These are phyloP conservation scores for Tylopilus vinaceipallidus DNA, from an alignment of 768 basidiomycete species.

Conservation along the genomic window DNA sequence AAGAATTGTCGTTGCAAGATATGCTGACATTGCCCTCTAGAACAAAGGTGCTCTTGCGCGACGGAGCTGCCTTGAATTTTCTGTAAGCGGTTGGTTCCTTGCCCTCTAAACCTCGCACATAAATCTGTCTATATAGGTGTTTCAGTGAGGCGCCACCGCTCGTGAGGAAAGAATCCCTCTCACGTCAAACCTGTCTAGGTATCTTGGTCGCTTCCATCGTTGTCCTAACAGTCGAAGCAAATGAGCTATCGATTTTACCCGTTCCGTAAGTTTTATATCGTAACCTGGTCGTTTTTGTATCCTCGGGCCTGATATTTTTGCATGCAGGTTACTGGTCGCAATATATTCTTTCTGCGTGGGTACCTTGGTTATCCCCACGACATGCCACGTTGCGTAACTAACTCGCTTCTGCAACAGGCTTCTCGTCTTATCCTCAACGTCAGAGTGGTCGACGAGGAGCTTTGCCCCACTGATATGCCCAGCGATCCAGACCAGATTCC, in stretches of 20 bases:
- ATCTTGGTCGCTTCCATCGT: conserved; percentile 18
- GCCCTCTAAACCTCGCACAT: not conserved
- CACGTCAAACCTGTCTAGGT: conserved; percentile 1
- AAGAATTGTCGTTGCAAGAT: not conserved
- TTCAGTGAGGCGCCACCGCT: conserved; percentile 10
- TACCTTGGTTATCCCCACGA: not conserved
- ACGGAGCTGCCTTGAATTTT: conserved; percentile 15
- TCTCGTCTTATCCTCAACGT: conserved; percentile 23
- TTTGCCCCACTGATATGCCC: conserved; percentile 3
- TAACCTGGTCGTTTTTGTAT: not conserved
- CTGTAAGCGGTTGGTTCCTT: conserved; percentile 9
- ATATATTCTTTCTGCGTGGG: conserved; percentile 24
- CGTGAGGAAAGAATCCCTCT: not conserved
- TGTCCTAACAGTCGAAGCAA: conserved; percentile 12
- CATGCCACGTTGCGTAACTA: not conserved
- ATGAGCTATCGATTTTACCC: conserved; percentile 8
- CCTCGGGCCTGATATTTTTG: conserved; percentile 2
- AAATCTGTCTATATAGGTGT: conserved; percentile 6
- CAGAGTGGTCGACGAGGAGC: conserved; percentile 2
- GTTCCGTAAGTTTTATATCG: conserved; percentile 12
- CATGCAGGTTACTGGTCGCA: conserved; percentile 13
- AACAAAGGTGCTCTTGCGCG: conserved; percentile 8
- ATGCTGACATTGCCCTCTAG: not conserved
- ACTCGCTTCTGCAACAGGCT: conserved; percentile 6
- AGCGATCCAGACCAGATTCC: conserved; percentile 6